Base-by-base conservation (phyloP, 768 basidiomycete species). In the Trametes meyenii region DNA sequence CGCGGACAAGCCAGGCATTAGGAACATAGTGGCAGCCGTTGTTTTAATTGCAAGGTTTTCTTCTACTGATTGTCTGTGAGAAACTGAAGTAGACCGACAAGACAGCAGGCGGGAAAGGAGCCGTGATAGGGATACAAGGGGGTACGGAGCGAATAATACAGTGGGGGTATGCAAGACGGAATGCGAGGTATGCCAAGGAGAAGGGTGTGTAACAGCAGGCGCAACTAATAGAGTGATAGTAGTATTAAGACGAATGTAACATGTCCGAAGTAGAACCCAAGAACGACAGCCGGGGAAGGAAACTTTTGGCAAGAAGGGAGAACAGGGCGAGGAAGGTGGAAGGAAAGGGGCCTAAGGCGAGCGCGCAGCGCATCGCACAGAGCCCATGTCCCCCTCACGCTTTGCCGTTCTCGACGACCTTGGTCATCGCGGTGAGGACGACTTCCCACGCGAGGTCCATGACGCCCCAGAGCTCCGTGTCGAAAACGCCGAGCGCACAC, bases 371-470 rank as follows among this genome's bases (percentile, higher is more conserved):
- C 44, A 24, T 50, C 48, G 48, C 26, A 42, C 40, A n/a, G 14
- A 42, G n/a, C n/a, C 5, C 2, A 3, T 3, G 14, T 13, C 48
- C 23, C 5, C 23, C 19, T 24, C 46, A 48, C 48, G 7, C 42
- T 38, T 39, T 51, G 58, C 51, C 59, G 54, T 50, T 61, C 60
- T 67, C 66, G 55, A 57, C 60, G 38, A 69, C 67, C 50, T 67
- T 63, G 40, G 68, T 72, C 49, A 85, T 72, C 17, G 82, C 79
- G 2, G 52, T 66, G 62, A 84, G 63, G 35, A 83, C 72, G n/a
- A 75, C 68, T 52, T 77, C 81, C 82, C 83, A 85, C 10, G 80
- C 78, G 36, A 79, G 69, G 56, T 85, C 81, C 40, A 84, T 72
- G 19, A 77, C 73, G 33, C 74, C 75, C 77, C 82, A 84, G 16